Base-by-base conservation (phyloP, 2,329 filamentous ascomycete species). In the Alternaria sp. region DNA sequence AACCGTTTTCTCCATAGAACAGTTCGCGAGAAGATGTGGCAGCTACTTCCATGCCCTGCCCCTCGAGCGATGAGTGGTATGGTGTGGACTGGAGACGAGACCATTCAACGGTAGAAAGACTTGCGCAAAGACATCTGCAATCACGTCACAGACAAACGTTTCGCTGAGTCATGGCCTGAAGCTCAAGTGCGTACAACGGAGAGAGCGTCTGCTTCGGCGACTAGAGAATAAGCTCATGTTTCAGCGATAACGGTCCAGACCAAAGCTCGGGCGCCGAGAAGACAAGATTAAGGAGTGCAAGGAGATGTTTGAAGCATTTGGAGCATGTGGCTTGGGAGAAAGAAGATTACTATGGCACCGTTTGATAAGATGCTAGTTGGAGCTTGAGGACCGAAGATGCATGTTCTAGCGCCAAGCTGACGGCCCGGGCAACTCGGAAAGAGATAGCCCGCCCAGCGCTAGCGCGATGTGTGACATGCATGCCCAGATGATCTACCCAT, bases 401-500 rank as follows among this genome's bases (percentile, higher is more conserved):
- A 16, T 5, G 20, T 49, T 22, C 20, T 18, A 24, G 20, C 14
- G 30, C 30, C 20, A 26, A 38, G 20, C 7, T 22, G 12, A 7
- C 14, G 30, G 38, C 38, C 38, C 9, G 7, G n/a, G 16, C 44
- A 9, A 2, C 2, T 48, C 46, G 46, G 46, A 49, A 24, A 24
- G 20, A 49, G 46, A 49, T 49, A 38, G 20, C 46, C 46, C 46
- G 46, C 7, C 3, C 22, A 24, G 20, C 46, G 46, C 18, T 49
- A 49, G 46, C 8, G 46, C 16, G 8, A 38, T 49, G 32, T 49
- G 46, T 38, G 3, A 49, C 46, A 49, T 49, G 14, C 46, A 49
- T 49, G 46, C 46, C 46, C 46, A 41, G 38, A 11, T 49, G 30
- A 38, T 49, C 46, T 38, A 49, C 46, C 16, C 32, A 38, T 49